phyloP scores from a whole-genome alignment of 495 filamentous ascomycete genomes.

The Cercophora scortea region DNA sequence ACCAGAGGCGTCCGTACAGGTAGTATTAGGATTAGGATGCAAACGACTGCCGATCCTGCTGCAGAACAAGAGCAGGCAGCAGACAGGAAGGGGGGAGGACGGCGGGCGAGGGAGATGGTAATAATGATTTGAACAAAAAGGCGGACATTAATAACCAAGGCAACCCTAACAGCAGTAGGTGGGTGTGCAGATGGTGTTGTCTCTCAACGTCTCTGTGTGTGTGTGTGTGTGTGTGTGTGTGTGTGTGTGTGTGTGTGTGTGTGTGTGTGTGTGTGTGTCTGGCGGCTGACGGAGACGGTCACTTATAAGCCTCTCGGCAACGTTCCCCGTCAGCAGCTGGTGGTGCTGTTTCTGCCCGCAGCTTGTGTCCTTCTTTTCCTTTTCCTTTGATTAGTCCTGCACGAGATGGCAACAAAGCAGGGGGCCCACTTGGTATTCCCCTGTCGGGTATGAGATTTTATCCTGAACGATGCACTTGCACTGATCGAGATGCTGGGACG shows the following conservation, averaged over 20 bases:
- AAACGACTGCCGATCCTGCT: conserved; percentile 2
- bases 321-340: background rate
- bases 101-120: conserved; percentile 4
- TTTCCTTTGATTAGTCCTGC: no score
- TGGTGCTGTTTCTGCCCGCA: no score
- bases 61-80: background rate
- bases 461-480: no score
- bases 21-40: background rate
- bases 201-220: background rate
- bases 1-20: background rate
- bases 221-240: no score
- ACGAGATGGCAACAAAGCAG: no score
- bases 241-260: no score
- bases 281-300: background rate
- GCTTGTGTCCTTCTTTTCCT: no score
- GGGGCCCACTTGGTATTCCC: no score
- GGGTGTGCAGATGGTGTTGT: background rate
- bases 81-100: background rate
- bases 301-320: background rate
- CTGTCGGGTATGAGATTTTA: no score
- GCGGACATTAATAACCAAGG: conserved; percentile 5
- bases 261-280: background rate
- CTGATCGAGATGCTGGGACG: no score
- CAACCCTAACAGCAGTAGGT: background rate
- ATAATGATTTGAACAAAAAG: conserved; percentile 10